These are phyloP conservation scores for Stephanodiscus minutulus DNA, from an alignment of 108 stramenopile genomes.

Conservation along the genomic window DNA sequence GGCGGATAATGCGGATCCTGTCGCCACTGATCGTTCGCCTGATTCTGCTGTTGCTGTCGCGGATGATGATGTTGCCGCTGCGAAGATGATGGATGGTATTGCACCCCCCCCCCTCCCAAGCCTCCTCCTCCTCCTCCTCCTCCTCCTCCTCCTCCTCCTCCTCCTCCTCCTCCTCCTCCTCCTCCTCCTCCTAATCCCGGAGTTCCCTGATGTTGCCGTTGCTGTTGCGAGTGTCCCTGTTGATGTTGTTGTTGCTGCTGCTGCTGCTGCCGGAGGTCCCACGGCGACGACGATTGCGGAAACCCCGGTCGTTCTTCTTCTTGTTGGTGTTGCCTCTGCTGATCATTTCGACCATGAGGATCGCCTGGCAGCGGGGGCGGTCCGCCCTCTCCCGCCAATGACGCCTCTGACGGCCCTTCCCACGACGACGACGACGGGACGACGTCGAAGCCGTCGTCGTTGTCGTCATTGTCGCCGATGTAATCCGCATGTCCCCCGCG, in stretches of 20 bases:
- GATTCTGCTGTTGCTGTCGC: slow-evolving; percentile 18
- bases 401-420: background rate
- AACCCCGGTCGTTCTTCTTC: too few species aligned
- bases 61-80: slow-evolving; percentile 8
- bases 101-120: too few species aligned
- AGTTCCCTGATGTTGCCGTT: too few species aligned
- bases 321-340: background rate
- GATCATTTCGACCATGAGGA: background rate
- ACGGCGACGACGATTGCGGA: background rate
- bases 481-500: background rate
- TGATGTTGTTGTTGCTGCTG: slow-evolving; percentile 10
- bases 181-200: too few species aligned
- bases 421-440: background rate
- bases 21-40: background rate
- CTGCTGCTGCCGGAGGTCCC: background rate
- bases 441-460: background rate
- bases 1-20: background rate
- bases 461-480: background rate
- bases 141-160: too few species aligned
- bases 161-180: too few species aligned
- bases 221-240: background rate
- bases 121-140: too few species aligned
- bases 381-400: background rate
- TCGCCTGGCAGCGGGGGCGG: too few species aligned
- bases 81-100: slow-evolving; percentile 6